Conservation (phyloP, 1,284 basidiomycete genomes). For the Boletus mariae region DNA sequence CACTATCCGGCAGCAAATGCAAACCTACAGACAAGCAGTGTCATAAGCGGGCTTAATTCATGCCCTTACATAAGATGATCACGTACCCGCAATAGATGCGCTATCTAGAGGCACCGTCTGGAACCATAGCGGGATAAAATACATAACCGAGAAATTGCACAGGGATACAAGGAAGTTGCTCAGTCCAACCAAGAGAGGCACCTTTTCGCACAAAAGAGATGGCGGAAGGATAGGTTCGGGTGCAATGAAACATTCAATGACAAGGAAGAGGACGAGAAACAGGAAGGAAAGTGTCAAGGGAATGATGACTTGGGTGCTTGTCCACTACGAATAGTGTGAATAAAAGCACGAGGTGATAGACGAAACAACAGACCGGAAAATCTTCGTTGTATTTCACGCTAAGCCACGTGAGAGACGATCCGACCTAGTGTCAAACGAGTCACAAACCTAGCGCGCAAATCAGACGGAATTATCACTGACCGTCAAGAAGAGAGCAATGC, state of each 20-base stretch:
- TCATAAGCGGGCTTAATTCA: background rate
- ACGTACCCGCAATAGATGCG: slow-evolving; percentile 55
- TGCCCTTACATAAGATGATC: no score
- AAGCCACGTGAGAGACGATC: slow-evolving; percentile 18
- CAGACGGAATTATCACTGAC: background rate
- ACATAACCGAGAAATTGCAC: slow-evolving; percentile 71
- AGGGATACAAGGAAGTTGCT: slow-evolving; percentile 73
- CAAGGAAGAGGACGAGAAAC: slow-evolving; percentile 13
- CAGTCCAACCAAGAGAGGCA: slow-evolving; percentile 64
- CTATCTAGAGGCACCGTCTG: slow-evolving; percentile 73
- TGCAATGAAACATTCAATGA: slow-evolving; percentile 14
- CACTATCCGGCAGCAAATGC: slow-evolving; percentile 19
- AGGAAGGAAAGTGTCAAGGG: slow-evolving; percentile 15
- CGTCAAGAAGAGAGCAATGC: slow-evolving; percentile 13
- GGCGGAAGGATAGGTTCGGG: slow-evolving; percentile 16
- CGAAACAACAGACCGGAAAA: slow-evolving; percentile 9
- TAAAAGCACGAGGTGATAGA: background rate
- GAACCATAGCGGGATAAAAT: slow-evolving; percentile 83
- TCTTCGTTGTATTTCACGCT: slow-evolving; percentile 24
- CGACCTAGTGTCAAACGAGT: slow-evolving; percentile 10
- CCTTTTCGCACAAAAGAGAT: slow-evolving; percentile 23
- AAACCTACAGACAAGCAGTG: slow-evolving; percentile 7
- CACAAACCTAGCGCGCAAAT: background rate
- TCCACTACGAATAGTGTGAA: slow-evolving; percentile 13
- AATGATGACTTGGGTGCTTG: slow-evolving; percentile 11